Base-by-base conservation (phyloP, 1,139 yeast genomes). In the Suhomyces anneliseae region DNA sequence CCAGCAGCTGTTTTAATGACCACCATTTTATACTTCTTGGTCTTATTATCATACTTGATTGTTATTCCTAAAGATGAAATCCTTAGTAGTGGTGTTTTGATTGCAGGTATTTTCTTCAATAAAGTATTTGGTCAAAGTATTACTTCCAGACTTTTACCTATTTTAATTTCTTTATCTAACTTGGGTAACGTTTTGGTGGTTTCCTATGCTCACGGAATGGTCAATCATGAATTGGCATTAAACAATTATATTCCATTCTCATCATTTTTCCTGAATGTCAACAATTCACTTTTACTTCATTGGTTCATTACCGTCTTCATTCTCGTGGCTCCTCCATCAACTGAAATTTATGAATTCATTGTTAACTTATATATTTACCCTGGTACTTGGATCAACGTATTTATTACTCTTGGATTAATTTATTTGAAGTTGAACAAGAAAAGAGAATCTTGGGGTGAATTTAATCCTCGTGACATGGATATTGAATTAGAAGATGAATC, bases 131-230 rank as follows among this genome's bases (percentile, higher is more conserved):
- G 93, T 38, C 74, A 74, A 43, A 72, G 74, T 33, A 78, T 85
- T n/a, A 83, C 85, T 0, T 60, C 78, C 49, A 76, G 76, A 50
- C 80, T 87, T 7, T 76, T 87, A 29, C 83, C 90, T 0, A 81
- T 84, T n/a, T 76, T 87, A 52, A 89, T 87, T 38, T 89, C 92
- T 1, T 68, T 86, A 36, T 82, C 88, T 52, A 89, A 90, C 27
- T 67, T 87, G 40, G 95, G 95, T 33, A 87, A 87, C 59, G 93
- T 87, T 29, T 70, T 87, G 65, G 83, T 87, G 39, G 95, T 87
- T 34, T 82, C 86, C 33, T 87, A 82, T 61, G 85, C 93, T 1
- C 95, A 87, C 60, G 87, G 90, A 19, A 75, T 90, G 56, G 85
- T 87, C 49, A 82, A 86, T 55, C 90, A 85, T 60, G 90, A 86